Evolutionary conservation across 2,329 filamentous ascomycete genomes (phyloP).

Genomic region (Trichoderma breve): DNA sequence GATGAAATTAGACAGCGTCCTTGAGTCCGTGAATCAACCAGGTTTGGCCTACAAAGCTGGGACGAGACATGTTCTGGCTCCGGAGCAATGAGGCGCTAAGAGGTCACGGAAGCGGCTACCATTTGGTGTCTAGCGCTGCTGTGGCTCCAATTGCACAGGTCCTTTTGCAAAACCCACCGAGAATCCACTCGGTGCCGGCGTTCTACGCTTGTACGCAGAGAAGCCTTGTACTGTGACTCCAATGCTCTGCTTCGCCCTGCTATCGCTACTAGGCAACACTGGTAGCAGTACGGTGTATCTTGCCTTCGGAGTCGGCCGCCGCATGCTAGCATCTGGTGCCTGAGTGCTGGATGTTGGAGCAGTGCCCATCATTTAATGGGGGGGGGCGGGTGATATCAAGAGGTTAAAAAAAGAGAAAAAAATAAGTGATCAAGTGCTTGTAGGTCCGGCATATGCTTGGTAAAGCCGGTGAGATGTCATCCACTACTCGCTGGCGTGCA

Average conservation of each 20-base stretch:
- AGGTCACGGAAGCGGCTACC: slow-evolving; percentile 23
- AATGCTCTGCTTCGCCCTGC: not conserved
- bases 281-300: not conserved
- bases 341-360: not conserved
- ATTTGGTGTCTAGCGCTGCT: slow-evolving; percentile 26
- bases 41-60: slow-evolving; percentile 1
- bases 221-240: slow-evolving; percentile 8
- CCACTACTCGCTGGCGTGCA: not conserved
- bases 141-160: slow-evolving; percentile 23
- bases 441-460: not conserved
- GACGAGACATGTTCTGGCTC: slow-evolving; percentile 7
- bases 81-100: slow-evolving; percentile 19
- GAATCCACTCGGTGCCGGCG: slow-evolving; percentile 18
- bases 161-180: slow-evolving; percentile 29
- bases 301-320: slow-evolving; percentile 4
- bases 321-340: not conserved
- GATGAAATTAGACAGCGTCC: slow-evolving; percentile 1
- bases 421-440: not conserved
- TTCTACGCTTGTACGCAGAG: slow-evolving; percentile 15
- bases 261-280: not conserved
- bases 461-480: not conserved
- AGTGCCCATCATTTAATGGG: not conserved
- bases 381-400: not conserved
- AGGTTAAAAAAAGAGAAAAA: not conserved
- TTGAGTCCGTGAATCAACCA: not conserved